phyloP scores from a whole-genome alignment of 2,329 filamentous ascomycete species.

The Scytalidium lignicola region DNA sequence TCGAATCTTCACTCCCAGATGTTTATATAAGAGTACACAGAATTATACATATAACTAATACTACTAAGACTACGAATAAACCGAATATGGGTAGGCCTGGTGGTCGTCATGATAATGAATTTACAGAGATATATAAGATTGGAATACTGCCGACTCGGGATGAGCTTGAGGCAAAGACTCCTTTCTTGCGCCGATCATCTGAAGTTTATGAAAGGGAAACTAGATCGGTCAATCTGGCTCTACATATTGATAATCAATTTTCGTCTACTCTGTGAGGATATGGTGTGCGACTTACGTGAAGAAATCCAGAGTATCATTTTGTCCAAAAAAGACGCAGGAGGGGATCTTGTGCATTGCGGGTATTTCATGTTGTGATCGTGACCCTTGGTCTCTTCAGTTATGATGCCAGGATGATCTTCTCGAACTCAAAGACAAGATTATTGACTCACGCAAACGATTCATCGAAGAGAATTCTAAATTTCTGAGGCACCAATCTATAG shows the following conservation, averaged over 20 bases:
- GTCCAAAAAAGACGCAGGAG: slow-evolving; percentile 38
- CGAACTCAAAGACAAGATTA: slow-evolving; percentile 29
- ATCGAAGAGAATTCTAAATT: slow-evolving; percentile 43
- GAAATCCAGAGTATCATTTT: slow-evolving; percentile 49
- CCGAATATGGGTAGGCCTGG: slow-evolving; percentile 40
- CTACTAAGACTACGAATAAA: slow-evolving; percentile 23
- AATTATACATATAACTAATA: slow-evolving; percentile 32
- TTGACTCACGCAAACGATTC: slow-evolving; percentile 35
- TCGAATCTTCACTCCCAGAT: slow-evolving; percentile 14
- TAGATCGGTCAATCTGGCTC: slow-evolving; percentile 31
- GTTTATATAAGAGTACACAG: slow-evolving; percentile 34
- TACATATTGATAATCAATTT: slow-evolving; percentile 68
- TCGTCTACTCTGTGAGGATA: slow-evolving; percentile 65
- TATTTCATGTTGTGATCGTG: slow-evolving; percentile 25
- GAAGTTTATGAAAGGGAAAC: slow-evolving; percentile 38
- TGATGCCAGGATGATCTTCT: slow-evolving; percentile 37
- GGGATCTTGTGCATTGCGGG: slow-evolving; percentile 31
- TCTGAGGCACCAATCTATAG: slow-evolving; percentile 56
- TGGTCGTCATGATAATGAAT: slow-evolving; percentile 71
- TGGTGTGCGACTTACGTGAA: slow-evolving; percentile 60
- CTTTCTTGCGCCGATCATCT: slow-evolving; percentile 50
- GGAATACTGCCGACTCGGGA: slow-evolving; percentile 61
- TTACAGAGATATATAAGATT: slow-evolving; percentile 54
- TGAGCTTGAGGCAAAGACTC: slow-evolving; percentile 52
- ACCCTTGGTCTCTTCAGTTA: slow-evolving; percentile 37